Conservation (phyloP, 2,329 filamentous ascomycete genomes). For the Clathrospora elynae region DNA sequence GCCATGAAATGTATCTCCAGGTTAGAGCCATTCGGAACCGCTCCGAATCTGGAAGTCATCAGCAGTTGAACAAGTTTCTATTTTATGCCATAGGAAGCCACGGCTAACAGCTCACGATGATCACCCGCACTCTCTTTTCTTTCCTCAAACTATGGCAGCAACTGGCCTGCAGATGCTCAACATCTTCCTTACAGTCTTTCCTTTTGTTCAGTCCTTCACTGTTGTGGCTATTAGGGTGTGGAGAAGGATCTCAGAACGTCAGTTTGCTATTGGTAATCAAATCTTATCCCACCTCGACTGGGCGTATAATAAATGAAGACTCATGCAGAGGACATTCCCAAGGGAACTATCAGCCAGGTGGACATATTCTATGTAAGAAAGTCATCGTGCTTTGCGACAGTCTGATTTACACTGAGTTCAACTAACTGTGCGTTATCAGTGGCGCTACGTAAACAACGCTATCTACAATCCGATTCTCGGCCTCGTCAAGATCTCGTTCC, state of each 20-base stretch:
- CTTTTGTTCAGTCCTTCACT: conserved; percentile 2
- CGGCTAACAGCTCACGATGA: not conserved
- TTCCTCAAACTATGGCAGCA: conserved; percentile 5
- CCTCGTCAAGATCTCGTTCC: conserved; percentile 17
- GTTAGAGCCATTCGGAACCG: no score
- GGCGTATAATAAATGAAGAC: not conserved
- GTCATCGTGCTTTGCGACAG: not conserved
- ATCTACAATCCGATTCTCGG: conserved; percentile 15
- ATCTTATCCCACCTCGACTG: not conserved
- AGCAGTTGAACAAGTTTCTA: no score
- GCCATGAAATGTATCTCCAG: not conserved
- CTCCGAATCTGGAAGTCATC: no score
- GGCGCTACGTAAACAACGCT: conserved; percentile 10
- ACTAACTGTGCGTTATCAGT: no score
- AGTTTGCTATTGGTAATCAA: conserved; percentile 6
- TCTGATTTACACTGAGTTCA: not conserved
- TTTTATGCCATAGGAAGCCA: no score
- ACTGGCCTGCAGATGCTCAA: conserved; percentile 10
- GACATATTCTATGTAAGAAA: conserved; percentile 1
- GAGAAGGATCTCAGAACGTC: conserved; percentile 2
- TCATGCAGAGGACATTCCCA: conserved; percentile 8
- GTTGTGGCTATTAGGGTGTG: conserved; percentile 12
- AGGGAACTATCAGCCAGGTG: conserved; percentile 7
- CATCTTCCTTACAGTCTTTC: conserved; percentile 11
- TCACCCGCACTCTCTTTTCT: no score